These are phyloP conservation scores for Claviceps fusiformis DNA, from an alignment of 2,329 filamentous ascomycete species.

Conservation along the genomic window DNA sequence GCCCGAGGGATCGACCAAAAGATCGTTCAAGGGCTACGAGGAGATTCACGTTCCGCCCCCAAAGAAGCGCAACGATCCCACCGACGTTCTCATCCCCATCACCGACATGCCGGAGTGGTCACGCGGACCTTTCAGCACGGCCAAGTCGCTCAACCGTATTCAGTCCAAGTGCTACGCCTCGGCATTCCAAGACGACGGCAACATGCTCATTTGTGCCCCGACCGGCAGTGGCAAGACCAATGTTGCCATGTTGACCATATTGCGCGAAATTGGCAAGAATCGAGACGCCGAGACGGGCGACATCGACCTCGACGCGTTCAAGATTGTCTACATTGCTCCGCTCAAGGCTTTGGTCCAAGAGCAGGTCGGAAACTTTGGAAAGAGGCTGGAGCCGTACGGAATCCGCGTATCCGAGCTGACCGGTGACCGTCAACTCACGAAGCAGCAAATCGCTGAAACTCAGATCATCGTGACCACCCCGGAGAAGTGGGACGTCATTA, in stretches of 20 bases:
- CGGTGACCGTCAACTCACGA: conserved; percentile 93
- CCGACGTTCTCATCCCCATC: conserved; percentile 70
- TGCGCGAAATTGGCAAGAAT: conserved; percentile 94
- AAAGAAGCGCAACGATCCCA: conserved; percentile 70
- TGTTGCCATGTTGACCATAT: conserved; percentile 91
- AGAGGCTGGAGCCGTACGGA: conserved; percentile 77
- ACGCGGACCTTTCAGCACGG: conserved; percentile 67
- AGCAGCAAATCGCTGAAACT: conserved; percentile 95
- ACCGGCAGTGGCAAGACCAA: conserved; percentile 98
- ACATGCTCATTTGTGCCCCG: conserved; percentile 94
- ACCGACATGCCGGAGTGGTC: conserved; percentile 90
- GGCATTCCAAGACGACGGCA: conserved; percentile 87
- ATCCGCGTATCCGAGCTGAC: conserved; percentile 92
- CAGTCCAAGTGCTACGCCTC: conserved; percentile 87
- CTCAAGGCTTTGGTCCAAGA: conserved; percentile 93
- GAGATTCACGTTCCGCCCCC: conserved; percentile 94
- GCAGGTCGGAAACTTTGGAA: conserved; percentile 94
- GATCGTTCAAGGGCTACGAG: conserved; percentile 94
- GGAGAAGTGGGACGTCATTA: conserved; percentile 99
- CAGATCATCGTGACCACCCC: conserved; percentile 97
- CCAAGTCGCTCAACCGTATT: conserved; percentile 84
- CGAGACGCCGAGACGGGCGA: conserved; percentile 80
- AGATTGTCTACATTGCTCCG: conserved; percentile 95
- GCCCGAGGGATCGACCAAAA: conserved; percentile 87
- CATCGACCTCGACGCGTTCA: conserved; percentile 91